Evolutionary conservation across 192 early-diverging fungal genomes (phyloP).

Genomic region (Coemansia sp.): DNA sequence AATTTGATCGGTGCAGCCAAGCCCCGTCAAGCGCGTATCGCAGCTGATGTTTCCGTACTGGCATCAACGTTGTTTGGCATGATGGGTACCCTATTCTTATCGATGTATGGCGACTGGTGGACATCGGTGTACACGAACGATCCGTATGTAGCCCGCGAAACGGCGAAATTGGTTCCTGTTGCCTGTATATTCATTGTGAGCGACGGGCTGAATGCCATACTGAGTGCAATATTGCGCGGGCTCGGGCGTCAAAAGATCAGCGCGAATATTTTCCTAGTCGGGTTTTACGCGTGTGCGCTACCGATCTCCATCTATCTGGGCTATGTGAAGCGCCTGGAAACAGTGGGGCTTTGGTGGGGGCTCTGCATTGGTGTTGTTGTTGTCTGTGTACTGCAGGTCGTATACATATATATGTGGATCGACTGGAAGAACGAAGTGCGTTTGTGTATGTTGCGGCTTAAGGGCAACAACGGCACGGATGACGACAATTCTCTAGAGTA

Average conservation of each 20-base stretch:
- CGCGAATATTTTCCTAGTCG: constrained; percentile 48
- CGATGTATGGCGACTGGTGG: constrained; percentile 30
- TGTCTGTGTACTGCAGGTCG: constrained; percentile 14
- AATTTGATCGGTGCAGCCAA: constrained; percentile 67
- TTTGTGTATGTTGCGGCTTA: constrained; percentile 16
- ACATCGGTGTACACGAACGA: constrained; percentile 63
- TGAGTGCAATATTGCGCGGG: constrained; percentile 55
- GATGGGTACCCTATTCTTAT: constrained; percentile 9
- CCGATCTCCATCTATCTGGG: constrained; percentile 51
- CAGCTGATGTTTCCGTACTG: constrained; percentile 53
- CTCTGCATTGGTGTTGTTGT: constrained; percentile 20
- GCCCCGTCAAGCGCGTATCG: constrained; percentile 59
- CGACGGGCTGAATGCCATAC: constrained; percentile 58
- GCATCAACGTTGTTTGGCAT: constrained; percentile 57
- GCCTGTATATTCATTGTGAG: constrained; percentile 62
- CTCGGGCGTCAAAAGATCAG: constrained; percentile 50
- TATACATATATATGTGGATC: constrained; percentile 18
- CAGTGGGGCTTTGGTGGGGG: constrained; percentile 36
- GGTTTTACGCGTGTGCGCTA: constrained; percentile 50
- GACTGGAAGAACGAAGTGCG: constrained; percentile 36
- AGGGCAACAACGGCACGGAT: background rate
- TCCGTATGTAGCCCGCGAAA: constrained; percentile 62
- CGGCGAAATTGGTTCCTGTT: constrained; percentile 67
- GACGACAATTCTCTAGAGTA: background rate
- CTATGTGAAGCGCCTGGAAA: constrained; percentile 19